Conservation (phyloP, 2,329 filamentous ascomycete genomes). For the Fusarium proliferatum region DNA sequence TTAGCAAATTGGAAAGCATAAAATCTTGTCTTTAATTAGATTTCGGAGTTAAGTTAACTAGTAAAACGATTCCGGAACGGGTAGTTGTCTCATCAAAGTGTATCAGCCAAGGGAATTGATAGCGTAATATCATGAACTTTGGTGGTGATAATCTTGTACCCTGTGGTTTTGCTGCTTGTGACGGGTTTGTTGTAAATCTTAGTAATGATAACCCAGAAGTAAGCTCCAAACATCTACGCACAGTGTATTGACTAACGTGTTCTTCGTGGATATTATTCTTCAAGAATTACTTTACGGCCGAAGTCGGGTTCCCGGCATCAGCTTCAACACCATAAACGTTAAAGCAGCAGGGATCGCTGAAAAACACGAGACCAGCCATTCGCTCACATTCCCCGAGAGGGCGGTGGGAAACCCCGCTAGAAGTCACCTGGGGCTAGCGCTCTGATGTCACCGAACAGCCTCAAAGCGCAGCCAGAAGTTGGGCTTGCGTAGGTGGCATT, state of each 20-base stretch:
- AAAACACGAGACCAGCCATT: constrained; percentile 35
- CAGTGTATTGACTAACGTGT: background rate
- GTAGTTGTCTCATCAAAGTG: constrained; percentile 8
- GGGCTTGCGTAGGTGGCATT: constrained; percentile 19
- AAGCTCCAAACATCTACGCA: background rate
- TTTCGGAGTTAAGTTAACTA: background rate
- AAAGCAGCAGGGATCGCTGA: constrained; percentile 34
- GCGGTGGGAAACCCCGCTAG: constrained; percentile 8
- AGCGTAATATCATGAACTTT: constrained; percentile 25
- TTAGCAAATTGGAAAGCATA: constrained; percentile 18
- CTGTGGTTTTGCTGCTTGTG: background rate
- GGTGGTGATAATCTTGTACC: background rate
- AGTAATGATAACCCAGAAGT: background rate
- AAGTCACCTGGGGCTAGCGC: constrained; percentile 26
- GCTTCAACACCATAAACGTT: background rate
- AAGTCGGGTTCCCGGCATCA: constrained; percentile 32
- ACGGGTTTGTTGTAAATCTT: background rate
- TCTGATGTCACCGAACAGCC: constrained; percentile 35
- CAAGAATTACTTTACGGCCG: constrained; percentile 11
- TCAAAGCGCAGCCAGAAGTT: constrained; percentile 3
- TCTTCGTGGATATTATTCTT: background rate
- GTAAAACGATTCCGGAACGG: constrained; percentile 3
- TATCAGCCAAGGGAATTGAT: constrained; percentile 16
- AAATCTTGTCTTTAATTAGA: constrained; percentile 6
- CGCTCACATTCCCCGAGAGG: constrained; percentile 23